phyloP scores from a whole-genome alignment of 768 basidiomycete genomes.

The Trametes meyenii region DNA sequence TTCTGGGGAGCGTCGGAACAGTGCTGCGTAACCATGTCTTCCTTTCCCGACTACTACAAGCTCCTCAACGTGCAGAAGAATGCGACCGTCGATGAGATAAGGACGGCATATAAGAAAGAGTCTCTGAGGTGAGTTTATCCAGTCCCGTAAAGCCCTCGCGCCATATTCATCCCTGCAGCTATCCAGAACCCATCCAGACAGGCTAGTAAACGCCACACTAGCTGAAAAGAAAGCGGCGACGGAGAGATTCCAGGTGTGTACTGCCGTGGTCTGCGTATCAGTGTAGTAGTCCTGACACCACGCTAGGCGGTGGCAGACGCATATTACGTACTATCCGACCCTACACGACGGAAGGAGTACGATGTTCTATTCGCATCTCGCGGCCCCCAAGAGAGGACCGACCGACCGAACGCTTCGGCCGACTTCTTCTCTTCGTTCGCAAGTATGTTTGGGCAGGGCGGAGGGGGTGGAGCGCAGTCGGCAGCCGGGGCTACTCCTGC shows the following conservation, averaged over 20 bases:
- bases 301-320: constrained; percentile 85
- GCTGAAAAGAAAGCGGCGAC: constrained; percentile 77
- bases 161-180: constrained; percentile 27
- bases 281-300: neutral
- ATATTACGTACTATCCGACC: constrained; percentile 90
- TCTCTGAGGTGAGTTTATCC: constrained; percentile 59
- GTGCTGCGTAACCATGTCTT: constrained; percentile 51
- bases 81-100: constrained; percentile 70
- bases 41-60: constrained; percentile 80
- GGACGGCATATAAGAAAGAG: constrained; percentile 79
- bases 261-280: neutral
- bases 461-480: constrained; percentile 31
- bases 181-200: constrained; percentile 84
- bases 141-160: neutral
- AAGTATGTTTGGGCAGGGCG: constrained; percentile 61
- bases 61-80: constrained; percentile 57
- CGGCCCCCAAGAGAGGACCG: constrained; percentile 50
- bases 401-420: constrained; percentile 66
- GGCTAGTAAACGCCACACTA: constrained; percentile 68
- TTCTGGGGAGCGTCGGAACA: neutral
- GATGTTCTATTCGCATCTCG: constrained; percentile 66
- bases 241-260: constrained; percentile 77
- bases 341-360: constrained; percentile 70
- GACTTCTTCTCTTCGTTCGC: constrained; percentile 81
- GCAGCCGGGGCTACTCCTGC: constrained; percentile 36